Conservation (phyloP, 148 eudicot species). For the Rhododendron griersonianum region DNA sequence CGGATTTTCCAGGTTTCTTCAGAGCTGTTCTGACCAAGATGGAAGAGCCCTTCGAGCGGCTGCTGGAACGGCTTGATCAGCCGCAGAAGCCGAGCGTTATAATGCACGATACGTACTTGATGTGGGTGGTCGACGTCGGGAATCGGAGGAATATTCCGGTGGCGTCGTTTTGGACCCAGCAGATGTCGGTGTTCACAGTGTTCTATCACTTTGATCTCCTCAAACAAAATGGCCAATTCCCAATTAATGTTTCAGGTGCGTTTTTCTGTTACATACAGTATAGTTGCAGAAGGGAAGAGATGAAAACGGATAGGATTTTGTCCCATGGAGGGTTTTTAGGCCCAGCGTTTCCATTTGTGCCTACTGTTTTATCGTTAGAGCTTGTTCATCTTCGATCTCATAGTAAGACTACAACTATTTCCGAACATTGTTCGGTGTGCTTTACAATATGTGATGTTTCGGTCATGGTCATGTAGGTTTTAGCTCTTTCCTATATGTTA, state of each 20-base stretch:
- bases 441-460: too few relatives aligned
- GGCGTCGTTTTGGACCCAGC: constrained; percentile 8
- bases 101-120: neutral
- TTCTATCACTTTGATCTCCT: constrained; percentile 12
- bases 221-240: constrained; percentile 11
- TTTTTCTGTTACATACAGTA: neutral
- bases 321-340: too few relatives aligned
- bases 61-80: constrained; percentile 21
- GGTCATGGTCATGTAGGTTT: too few relatives aligned
- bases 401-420: too few relatives aligned
- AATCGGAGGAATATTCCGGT: constrained; percentile 10
- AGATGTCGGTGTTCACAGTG: constrained; percentile 2
- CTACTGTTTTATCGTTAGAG: too few relatives aligned
- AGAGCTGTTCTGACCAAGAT: constrained; percentile 16
- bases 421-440: too few relatives aligned
- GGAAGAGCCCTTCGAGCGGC: constrained; percentile 22
- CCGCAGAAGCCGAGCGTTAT: constrained; percentile 8
- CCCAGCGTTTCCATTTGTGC: too few relatives aligned
- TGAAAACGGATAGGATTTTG: too few relatives aligned
- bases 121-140: constrained; percentile 9
- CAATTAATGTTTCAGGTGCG: constrained; percentile 8
- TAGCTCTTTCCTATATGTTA: too few relatives aligned
- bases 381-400: too few relatives aligned
- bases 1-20: constrained; percentile 8
- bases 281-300: neutral